Evolutionary conservation across 345 rosid species (phyloP), one percentile per base, ranked within the genome.

Genomic region (Linum lewisii): DNA sequence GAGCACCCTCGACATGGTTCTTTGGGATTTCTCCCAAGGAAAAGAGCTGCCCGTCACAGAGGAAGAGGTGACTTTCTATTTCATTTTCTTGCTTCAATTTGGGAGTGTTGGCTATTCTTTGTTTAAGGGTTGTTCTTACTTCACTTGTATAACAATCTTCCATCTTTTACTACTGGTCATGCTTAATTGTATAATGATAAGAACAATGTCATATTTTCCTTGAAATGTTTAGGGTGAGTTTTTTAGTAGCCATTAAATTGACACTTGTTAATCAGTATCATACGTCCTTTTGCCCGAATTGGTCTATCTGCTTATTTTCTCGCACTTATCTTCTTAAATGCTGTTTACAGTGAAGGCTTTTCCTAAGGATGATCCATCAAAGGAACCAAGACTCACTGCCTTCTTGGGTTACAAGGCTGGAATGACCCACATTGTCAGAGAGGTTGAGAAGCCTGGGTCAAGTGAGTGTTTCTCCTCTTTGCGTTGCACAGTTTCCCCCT

Each of bases 1-100:
- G 96, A 88, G 81, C 96, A 88, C 75, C 96, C 96, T 19, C 82
- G 96, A 66, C 96, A 88, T 21, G 96, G 96, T 19, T 88, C 94
- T 72, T 85, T 88, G 42, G 96, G 96, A 69, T 86, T 86, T 67
- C 88, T 88, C 58, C 96, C 94, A 0, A 84, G 94, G 80, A 88
- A 88, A 81, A 59, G 96, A 26, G 90, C 91, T 37, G 45, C 85
- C 68, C 88, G 96, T 38, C 94, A 88, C 78, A 81, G 96, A 65
- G 96, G 96, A 69, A 86, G 84, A 66, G 96, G 91, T 84, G 14
- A 15, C 34, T 29, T 29, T 29, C 34, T 29, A 29, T 4, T 29
- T 58, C 36, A 38, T 8, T 1, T 4, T 8, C 55, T 19, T 32
- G 1, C 6, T 26, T 26, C n/a, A n/a, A 26, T 2, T n/a, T n/a